These are phyloP conservation scores for Plectosphaerella sp. DNA, from an alignment of 2,329 filamentous ascomycete genomes.

Conservation along the genomic window DNA sequence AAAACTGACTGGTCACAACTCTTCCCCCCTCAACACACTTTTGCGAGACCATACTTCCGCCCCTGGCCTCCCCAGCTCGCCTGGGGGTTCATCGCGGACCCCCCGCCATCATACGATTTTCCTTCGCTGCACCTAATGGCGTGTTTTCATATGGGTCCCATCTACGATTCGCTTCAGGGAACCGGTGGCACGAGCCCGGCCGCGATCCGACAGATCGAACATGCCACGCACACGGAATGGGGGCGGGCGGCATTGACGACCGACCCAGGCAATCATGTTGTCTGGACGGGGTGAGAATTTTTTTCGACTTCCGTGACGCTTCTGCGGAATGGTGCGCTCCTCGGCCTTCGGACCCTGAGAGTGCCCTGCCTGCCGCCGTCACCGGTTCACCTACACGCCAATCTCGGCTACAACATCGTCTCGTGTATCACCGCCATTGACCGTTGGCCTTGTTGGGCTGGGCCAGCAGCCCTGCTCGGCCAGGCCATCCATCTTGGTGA, in stretches of 20 bases:
- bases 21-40: background rate
- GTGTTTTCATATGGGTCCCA: background rate
- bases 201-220: background rate
- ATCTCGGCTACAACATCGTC: background rate
- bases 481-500: background rate
- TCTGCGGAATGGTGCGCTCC: background rate
- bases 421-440: background rate
- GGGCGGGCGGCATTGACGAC: background rate
- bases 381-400: background rate
- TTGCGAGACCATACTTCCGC: too few relatives aligned
- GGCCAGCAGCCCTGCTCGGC: background rate
- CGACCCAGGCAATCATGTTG: background rate
- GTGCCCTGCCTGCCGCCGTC: background rate
- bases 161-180: background rate
- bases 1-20: too few relatives aligned
- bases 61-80: too few relatives aligned
- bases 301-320: background rate
- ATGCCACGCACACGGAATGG: background rate
- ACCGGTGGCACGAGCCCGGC: background rate
- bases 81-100: background rate
- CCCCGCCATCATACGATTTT: conserved; percentile 3
- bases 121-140: background rate
- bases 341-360: background rate
- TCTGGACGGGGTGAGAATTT: background rate
- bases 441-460: background rate